Evolutionary conservation across 1,139 yeast genomes (phyloP), one percentile per base, ranked within the genome.

Genomic region (Pichia sp.): DNA sequence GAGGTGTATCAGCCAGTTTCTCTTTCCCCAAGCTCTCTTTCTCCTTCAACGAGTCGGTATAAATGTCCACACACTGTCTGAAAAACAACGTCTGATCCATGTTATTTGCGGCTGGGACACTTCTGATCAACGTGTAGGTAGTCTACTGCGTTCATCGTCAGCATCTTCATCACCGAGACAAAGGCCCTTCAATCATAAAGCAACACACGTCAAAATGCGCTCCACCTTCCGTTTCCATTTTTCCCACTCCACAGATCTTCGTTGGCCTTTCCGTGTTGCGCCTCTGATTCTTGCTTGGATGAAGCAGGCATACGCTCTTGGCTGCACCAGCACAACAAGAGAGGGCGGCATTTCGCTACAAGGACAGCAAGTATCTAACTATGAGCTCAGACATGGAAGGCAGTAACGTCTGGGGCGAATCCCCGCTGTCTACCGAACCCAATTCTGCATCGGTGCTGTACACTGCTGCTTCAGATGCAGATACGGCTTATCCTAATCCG

Each of bases 81-180:
- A 68, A 68, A 50, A 67, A 63, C 0, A 60, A 61, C 1, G 72
- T 68, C 45, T 62, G 58, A 50, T 68, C 67, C 50, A 67, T 58
- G 2, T 1, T 40, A n/a, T n/a, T n/a, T 10, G 8, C 23, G 23
- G 23, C 23, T 19, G 23, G 23, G 23, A 19, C 3, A 19, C 23
- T 19, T 19, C 23, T 19, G 23, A 19, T 19, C 23, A 19, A 19
- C 23, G 23, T 19, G 23, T 19, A 2, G 23, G 23, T 19, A 19
- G 23, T 19, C 23, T 3, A 19, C 3, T 19, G 23, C 23, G 23
- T n/a, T 19, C 23, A 19, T 19, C 23, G 3, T 19, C 23, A 19
- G 23, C 23, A 19, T 19, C 23, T 19, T 19, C 23, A 19, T 19
- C 23, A 19, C 23, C 23, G 23, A 19, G 23, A 19, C 23, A 19